A percentile compares a stretch with the other conserved stretches of the same genome.
phyloP scores from a whole-genome alignment of 2,329 filamentous ascomycete genomes.

The Penicillium italicum region DNA sequence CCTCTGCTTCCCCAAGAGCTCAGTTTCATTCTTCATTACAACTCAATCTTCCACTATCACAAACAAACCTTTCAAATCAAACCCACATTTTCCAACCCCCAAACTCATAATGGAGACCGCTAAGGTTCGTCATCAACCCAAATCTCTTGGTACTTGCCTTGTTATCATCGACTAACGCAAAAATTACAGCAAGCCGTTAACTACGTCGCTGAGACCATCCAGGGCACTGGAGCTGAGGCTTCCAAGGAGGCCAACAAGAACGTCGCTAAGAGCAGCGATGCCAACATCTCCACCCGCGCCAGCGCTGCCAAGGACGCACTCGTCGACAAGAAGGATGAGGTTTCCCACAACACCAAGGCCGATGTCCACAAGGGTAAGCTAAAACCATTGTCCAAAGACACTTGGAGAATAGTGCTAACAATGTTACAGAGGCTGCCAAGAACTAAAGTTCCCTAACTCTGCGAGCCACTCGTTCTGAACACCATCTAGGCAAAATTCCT shows the following conservation, averaged over 20 bases:
- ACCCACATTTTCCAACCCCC: not conserved
- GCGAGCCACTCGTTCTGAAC: not conserved
- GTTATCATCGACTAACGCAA: not conserved
- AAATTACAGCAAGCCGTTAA: constrained; percentile 55
- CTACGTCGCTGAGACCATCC: constrained; percentile 64
- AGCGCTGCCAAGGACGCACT: constrained; percentile 52
- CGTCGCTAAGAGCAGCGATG: constrained; percentile 61
- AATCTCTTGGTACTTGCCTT: not conserved
- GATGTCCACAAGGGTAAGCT: constrained; percentile 24
- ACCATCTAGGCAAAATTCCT: not conserved
- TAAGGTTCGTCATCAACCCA: constrained; percentile 11
- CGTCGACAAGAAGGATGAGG: constrained; percentile 53
- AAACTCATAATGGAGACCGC: constrained; percentile 19
- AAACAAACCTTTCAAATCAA: not conserved
- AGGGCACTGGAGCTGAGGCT: constrained; percentile 54
- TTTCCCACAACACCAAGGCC: constrained; percentile 45
- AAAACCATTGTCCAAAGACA: not conserved
- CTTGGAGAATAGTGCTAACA: not conserved
- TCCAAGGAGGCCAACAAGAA: constrained; percentile 69
- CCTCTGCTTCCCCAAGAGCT: not conserved
- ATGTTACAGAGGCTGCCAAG: constrained; percentile 13
- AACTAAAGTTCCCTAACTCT: constrained; percentile 3
- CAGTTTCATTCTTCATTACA: not conserved
- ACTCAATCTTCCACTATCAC: not conserved
- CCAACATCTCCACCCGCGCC: constrained; percentile 52